Conservation (phyloP, 106 monocot species). For the Acanthochlamys bracteata region DNA sequence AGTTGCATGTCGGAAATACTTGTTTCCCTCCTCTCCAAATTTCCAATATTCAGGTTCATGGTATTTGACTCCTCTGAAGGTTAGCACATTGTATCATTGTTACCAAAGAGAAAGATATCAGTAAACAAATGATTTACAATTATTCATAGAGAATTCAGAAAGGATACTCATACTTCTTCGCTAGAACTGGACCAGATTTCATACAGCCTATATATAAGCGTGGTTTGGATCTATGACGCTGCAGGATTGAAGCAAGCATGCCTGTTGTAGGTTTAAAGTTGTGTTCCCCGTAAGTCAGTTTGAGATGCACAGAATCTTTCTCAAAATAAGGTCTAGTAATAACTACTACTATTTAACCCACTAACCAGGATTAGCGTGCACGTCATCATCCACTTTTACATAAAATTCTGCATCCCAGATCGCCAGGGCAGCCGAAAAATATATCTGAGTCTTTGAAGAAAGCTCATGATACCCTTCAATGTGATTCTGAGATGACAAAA, state of each 20-base stretch:
- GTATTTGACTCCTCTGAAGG: conserved; percentile 48
- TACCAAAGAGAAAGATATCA: no score
- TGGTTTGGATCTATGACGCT: conserved; percentile 63
- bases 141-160: neutral
- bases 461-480: conserved; percentile 64
- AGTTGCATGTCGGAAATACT: conserved; percentile 71
- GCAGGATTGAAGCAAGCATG: conserved; percentile 38
- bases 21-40: conserved; percentile 64
- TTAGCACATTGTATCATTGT: neutral
- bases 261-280: conserved; percentile 23
- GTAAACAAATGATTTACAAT: neutral
- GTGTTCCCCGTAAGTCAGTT: no score
- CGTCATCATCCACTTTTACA: conserved; percentile 69
- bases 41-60: conserved; percentile 73
- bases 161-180: conserved; percentile 49
- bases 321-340: neutral
- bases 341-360: neutral
- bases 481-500: conserved; percentile 32
- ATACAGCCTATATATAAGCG: conserved; percentile 81
- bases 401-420: conserved; percentile 72
- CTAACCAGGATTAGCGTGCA: conserved; percentile 58
- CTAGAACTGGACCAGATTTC: conserved; percentile 86
- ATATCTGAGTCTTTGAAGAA: conserved; percentile 55
- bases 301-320: neutral
- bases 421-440: conserved; percentile 54